Evolutionary conservation across 164 flowering plant genomes (phyloP).

Genomic region (Chimonanthus praecox): DNA sequence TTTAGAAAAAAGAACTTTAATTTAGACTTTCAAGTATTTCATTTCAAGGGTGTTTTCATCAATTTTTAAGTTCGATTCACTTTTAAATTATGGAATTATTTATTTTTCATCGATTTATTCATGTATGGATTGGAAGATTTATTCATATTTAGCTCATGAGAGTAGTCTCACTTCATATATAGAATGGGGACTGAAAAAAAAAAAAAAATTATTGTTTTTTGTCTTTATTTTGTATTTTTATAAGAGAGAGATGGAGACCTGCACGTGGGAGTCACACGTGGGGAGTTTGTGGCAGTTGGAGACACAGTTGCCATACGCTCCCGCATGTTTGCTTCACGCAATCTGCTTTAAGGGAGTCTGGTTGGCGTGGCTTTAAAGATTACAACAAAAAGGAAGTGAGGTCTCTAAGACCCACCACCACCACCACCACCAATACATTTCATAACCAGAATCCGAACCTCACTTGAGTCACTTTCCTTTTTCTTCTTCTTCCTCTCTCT

Average conservation of each 20-base stretch:
- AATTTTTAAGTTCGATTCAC: too few species aligned
- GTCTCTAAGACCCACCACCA: slow-evolving; percentile 7
- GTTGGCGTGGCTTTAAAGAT: slow-evolving; percentile 68
- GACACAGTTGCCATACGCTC: background rate
- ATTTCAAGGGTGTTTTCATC: too few species aligned
- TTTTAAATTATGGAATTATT: too few species aligned
- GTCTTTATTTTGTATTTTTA: too few species aligned
- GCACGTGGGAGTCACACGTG: background rate
- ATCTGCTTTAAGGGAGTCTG: slow-evolving; percentile 36
- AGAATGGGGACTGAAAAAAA: too few species aligned
- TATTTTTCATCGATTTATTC: too few species aligned
- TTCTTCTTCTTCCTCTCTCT: background rate
- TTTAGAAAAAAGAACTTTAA: too few species aligned
- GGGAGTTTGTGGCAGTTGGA: slow-evolving; percentile 2
- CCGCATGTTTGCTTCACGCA: slow-evolving; percentile 98
- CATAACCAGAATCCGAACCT: background rate
- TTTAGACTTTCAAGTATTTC: too few species aligned
- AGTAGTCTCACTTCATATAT: too few species aligned
- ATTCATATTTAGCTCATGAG: too few species aligned
- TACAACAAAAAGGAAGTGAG: slow-evolving; percentile 8
- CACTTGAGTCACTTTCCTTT: background rate
- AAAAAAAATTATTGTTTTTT: too few species aligned
- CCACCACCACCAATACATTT: background rate
- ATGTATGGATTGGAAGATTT: too few species aligned
- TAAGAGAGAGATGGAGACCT: background rate